Percentiles rank a stretch among this genome's conserved stretches.
Conservation (phyloP, 2,329 filamentous ascomycete genomes). For the Colletotrichum salicis region DNA sequence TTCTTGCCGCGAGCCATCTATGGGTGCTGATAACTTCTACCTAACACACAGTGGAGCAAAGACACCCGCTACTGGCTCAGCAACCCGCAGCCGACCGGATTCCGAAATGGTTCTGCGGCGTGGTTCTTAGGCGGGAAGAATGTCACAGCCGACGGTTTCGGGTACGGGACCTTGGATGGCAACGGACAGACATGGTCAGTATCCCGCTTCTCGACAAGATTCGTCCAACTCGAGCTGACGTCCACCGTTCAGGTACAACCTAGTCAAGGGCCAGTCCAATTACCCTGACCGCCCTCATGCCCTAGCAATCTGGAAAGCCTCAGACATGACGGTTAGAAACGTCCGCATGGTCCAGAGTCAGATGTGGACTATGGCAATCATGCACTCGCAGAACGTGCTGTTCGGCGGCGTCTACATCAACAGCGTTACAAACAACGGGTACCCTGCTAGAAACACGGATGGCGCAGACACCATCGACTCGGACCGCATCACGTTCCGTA, state of each 20-base stretch:
- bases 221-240: not conserved
- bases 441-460: slow-evolving; percentile 8
- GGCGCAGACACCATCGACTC: slow-evolving; percentile 3
- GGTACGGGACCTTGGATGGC: not conserved
- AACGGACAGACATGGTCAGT: not conserved
- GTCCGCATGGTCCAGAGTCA: not conserved
- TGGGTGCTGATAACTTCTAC: too few species aligned
- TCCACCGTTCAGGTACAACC: not conserved
- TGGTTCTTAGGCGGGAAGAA: not conserved
- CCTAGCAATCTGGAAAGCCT: not conserved
- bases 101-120: not conserved
- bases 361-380: not conserved
- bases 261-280: not conserved
- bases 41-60: too few species aligned
- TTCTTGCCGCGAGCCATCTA: too few species aligned
- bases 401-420: slow-evolving; percentile 2
- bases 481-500: slow-evolving; percentile 9
- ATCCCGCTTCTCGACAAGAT: not conserved
- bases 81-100: not conserved
- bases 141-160: not conserved
- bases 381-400: slow-evolving; percentile 1
- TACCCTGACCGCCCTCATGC: not conserved
- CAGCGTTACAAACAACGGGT: not conserved
- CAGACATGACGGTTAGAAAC: not conserved
- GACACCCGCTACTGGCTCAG: not conserved